Conservation (phyloP, 306 rosid species). For the Dryas octopetala region DNA sequence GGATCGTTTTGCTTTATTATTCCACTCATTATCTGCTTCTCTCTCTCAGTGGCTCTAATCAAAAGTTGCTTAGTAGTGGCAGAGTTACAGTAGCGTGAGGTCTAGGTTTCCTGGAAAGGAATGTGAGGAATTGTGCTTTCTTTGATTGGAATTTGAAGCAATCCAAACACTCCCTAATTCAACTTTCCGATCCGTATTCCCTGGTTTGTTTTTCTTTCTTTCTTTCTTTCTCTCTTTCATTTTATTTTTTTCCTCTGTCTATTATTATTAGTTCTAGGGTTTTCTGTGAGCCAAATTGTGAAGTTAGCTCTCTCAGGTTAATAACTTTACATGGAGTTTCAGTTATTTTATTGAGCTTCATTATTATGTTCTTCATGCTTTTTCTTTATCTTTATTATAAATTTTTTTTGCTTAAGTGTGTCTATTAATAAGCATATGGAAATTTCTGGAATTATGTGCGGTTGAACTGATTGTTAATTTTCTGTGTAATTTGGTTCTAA, state of each 20-base stretch:
- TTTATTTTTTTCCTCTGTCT: too few relatives aligned
- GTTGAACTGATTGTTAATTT: not conserved
- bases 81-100: slow-evolving; percentile 12
- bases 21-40: not conserved
- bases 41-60: not conserved
- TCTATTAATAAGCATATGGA: not conserved
- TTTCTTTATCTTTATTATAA: not conserved
- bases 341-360: not conserved
- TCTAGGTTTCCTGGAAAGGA: slow-evolving; percentile 15
- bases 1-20: not conserved
- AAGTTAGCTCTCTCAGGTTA: not conserved
- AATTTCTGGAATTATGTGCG: not conserved
- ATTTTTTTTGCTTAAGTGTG: not conserved
- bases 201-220: slow-evolving; percentile 1
- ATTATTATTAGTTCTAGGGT: not conserved
- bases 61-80: not conserved
- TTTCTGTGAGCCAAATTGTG: not conserved
- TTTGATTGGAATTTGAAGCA: slow-evolving; percentile 14
- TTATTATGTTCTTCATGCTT: not conserved
- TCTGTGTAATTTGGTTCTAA: not conserved
- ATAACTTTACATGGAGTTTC: not conserved
- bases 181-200: not conserved
- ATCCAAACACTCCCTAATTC: slow-evolving; percentile 20
- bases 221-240: not conserved
- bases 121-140: slow-evolving; percentile 4